Conservation (phyloP, 176 grass and related monocot genomes). For the Musa beccarii region DNA sequence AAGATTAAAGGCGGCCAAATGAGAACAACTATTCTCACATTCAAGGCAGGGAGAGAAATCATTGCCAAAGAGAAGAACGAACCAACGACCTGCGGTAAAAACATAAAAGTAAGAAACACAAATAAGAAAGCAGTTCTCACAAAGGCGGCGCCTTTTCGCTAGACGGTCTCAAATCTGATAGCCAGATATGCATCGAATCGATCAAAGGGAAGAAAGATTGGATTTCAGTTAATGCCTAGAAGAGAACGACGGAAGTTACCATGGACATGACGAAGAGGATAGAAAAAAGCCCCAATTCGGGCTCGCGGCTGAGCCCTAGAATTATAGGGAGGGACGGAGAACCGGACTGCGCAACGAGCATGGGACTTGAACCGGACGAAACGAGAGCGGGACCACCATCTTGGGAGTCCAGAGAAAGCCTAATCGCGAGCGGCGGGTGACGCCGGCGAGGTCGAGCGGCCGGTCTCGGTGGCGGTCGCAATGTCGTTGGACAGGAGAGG, state of each 20-base stretch:
- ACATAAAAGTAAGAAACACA: neutral
- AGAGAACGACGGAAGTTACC: neutral
- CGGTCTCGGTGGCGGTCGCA: neutral
- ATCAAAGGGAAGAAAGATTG: neutral
- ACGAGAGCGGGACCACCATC: neutral
- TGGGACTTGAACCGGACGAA: neutral
- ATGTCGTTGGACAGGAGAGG: neutral
- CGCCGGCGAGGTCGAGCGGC: neutral
- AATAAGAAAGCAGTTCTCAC: neutral
- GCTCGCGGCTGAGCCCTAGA: conserved; percentile 3
- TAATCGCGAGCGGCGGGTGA: neutral
- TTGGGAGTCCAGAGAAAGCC: neutral
- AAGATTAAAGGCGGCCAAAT: neutral
- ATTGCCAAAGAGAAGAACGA: conserved; percentile 31
- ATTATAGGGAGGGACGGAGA: neutral
- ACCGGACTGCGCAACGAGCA: neutral
- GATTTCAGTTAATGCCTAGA: neutral
- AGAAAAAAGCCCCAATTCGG: conserved; percentile 8
- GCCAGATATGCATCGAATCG: neutral
- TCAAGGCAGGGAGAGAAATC: conserved; percentile 26
- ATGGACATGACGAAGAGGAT: conserved; percentile 6
- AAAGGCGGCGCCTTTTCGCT: neutral
- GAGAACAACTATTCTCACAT: conserved; percentile 23
- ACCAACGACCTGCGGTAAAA: conserved; percentile 25
- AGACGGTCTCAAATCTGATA: neutral